Conservation (phyloP, 768 basidiomycete genomes). For the Tricholoma saponaceum region DNA sequence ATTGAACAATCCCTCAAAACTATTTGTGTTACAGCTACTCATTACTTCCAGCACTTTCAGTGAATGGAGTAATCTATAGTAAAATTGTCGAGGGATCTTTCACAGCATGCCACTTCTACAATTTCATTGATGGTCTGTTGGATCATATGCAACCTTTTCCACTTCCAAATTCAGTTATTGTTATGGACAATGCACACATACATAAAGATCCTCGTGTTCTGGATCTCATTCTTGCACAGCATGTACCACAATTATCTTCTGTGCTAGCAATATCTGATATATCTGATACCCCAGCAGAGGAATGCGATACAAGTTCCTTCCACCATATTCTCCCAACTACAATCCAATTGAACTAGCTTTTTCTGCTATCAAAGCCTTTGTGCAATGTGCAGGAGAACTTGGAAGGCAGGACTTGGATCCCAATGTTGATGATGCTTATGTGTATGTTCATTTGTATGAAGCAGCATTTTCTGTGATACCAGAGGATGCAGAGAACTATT, state of each 20-base stretch:
- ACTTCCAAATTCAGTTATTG: conserved; percentile 8
- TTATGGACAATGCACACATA: conserved; percentile 17
- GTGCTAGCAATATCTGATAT: background rate
- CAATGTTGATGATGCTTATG: conserved; percentile 13
- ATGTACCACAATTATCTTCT: background rate
- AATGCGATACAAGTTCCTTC: no score
- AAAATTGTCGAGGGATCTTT: conserved; percentile 10
- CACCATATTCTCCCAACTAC: conserved; percentile 35
- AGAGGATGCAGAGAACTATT: conserved; percentile 17
- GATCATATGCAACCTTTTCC: conserved; percentile 12
- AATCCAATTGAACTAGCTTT: conserved; percentile 33
- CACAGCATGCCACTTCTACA: background rate
- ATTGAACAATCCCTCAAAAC: background rate
- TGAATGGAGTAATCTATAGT: background rate
- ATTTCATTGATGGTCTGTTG: conserved; percentile 9
- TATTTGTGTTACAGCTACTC: conserved; percentile 6
- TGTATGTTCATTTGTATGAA: conserved; percentile 15
- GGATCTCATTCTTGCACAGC: conserved; percentile 6
- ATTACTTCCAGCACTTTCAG: conserved; percentile 9
- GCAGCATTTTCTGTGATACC: conserved; percentile 17
- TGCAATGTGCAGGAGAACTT: no score
- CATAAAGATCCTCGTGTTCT: conserved; percentile 12
- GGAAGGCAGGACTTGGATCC: conserved; percentile 12
- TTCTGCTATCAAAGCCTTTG: conserved; percentile 23
- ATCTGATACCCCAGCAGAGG: conserved; percentile 10